These are phyloP conservation scores for Elongisporangium anandrum DNA, from an alignment of 352 stramenopile genomes.

Conservation along the genomic window DNA sequence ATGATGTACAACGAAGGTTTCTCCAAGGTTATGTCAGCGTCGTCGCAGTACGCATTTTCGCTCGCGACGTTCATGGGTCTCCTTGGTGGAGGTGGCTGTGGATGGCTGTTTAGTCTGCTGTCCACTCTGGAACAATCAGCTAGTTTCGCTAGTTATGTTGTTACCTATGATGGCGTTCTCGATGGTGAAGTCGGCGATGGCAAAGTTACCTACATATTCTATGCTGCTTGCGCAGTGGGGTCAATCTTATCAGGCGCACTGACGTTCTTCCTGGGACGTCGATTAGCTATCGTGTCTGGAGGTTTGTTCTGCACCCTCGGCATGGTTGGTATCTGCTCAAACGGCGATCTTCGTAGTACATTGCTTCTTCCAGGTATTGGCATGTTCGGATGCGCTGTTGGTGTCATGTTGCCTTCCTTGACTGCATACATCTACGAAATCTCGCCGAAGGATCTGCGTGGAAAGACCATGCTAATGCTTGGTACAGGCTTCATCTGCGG, in stretches of 20 bases:
- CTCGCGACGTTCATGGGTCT: conserved; percentile 64
- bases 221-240: conserved; percentile 38
- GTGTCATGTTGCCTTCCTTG: conserved; percentile 63
- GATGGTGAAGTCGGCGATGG: conserved; percentile 49
- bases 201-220: conserved; percentile 54
- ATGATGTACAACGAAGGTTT: conserved; percentile 89
- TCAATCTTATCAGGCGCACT: conserved; percentile 48
- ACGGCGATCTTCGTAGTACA: conserved; percentile 33
- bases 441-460: conserved; percentile 71
- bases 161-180: conserved; percentile 51
- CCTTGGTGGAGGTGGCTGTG: conserved; percentile 48
- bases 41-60: conserved; percentile 75
- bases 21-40: conserved; percentile 74
- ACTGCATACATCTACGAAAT: conserved; percentile 81
- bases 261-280: conserved; percentile 59
- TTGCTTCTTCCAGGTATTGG: conserved; percentile 56
- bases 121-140: conserved; percentile 58
- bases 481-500: conserved; percentile 60
- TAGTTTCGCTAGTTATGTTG: conserved; percentile 65
- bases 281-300: conserved; percentile 53
- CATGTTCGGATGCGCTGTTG: conserved; percentile 50
- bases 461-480: conserved; percentile 62
- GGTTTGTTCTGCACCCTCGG: conserved; percentile 59
- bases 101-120: conserved; percentile 66
- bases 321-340: conserved; percentile 60